phyloP scores from a whole-genome alignment of 768 basidiomycete species.

The Strobilomyces confusus region DNA sequence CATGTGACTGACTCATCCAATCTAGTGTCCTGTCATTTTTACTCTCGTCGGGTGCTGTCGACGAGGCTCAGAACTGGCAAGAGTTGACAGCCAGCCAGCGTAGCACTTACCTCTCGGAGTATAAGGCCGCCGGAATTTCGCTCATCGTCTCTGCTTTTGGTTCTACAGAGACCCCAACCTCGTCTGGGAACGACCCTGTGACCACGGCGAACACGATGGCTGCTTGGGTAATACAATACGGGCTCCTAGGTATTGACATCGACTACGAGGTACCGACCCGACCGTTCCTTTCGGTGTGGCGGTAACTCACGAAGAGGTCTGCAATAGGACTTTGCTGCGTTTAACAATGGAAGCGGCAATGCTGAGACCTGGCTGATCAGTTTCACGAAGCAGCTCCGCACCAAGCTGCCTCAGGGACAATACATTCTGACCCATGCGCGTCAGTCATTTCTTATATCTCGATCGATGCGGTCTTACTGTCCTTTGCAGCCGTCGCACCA shows the following conservation, averaged over 20 bases:
- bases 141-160: constrained; percentile 56
- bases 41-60: constrained; percentile 37
- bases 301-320: background rate
- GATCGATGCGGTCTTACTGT: background rate
- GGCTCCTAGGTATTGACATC: constrained; percentile 48
- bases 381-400: constrained; percentile 33
- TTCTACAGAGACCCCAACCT: constrained; percentile 40
- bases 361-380: constrained; percentile 35
- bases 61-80: constrained; percentile 46
- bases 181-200: constrained; percentile 36
- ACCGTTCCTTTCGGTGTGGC: background rate
- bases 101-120: constrained; percentile 41
- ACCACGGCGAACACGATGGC: constrained; percentile 42
- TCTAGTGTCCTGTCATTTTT: constrained; percentile 41
- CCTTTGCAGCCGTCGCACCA: constrained; percentile 16
- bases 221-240: constrained; percentile 43
- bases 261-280: constrained; percentile 43
- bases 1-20: constrained; percentile 1
- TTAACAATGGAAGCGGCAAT: constrained; percentile 34
- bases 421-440: constrained; percentile 36
- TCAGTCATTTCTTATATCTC: constrained; percentile 14
- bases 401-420: constrained; percentile 28
- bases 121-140: constrained; percentile 51
- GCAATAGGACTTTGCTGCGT: constrained; percentile 32
- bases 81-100: constrained; percentile 36